Conservation (phyloP, 345 rosid species). For the Euphorbia pulcherrima region DNA sequence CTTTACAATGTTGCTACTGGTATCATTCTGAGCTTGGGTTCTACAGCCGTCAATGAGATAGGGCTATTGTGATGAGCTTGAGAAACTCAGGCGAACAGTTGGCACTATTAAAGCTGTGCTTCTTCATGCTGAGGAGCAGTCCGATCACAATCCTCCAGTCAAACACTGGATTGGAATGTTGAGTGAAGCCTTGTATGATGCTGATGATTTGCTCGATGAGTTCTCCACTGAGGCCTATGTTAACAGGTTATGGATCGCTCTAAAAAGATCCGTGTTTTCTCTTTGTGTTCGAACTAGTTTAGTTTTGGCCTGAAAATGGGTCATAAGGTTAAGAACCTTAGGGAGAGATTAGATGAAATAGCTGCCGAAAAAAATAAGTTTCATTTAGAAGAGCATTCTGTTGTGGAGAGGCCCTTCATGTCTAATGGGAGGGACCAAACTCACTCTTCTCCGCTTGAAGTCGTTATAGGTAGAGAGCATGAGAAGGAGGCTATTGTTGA, state of each 20-base stretch:
- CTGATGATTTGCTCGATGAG: not conserved
- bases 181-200: not conserved
- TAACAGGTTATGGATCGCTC: not conserved
- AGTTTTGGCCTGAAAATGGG: constrained; percentile 4
- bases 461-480: not conserved
- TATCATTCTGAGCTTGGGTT: not conserved
- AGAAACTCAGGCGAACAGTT: not conserved
- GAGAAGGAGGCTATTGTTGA: not conserved
- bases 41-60: not conserved
- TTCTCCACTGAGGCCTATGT: not conserved
- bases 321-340: not conserved
- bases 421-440: not conserved
- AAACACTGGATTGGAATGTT: not conserved
- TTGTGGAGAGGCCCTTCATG: not conserved
- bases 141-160: not conserved
- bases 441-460: not conserved
- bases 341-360: not conserved
- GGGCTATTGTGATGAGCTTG: not conserved
- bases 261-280: too few relatives aligned
- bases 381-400: too few relatives aligned
- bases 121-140: not conserved
- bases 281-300: too few relatives aligned
- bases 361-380: not conserved
- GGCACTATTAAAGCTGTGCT: not conserved
- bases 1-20: not conserved